These are phyloP conservation scores for Ascochyta fabae DNA, from an alignment of 2,329 filamentous ascomycete species.

Conservation along the genomic window DNA sequence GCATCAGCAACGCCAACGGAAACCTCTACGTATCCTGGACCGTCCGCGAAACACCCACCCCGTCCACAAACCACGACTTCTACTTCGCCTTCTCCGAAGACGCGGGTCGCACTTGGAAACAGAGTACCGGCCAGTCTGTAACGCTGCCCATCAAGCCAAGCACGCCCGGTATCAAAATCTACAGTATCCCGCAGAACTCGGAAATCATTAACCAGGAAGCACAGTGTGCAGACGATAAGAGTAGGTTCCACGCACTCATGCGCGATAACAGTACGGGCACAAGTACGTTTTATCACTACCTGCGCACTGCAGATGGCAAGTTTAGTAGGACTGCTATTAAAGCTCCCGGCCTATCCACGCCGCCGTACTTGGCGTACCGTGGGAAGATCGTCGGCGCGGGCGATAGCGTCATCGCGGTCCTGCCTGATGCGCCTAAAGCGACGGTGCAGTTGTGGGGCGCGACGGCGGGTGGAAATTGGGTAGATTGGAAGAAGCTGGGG, in stretches of 20 bases:
- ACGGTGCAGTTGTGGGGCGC: slow-evolving; percentile 39
- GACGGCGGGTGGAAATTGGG: slow-evolving; percentile 35
- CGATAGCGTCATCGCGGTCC: slow-evolving; percentile 38
- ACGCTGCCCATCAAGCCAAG: slow-evolving; percentile 53
- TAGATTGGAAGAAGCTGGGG: slow-evolving; percentile 40
- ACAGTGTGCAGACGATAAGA: slow-evolving; percentile 55
- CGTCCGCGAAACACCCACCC: slow-evolving; percentile 57
- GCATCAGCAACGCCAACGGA: slow-evolving; percentile 48
- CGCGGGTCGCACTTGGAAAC: slow-evolving; percentile 53
- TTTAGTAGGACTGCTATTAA: slow-evolving; percentile 44
- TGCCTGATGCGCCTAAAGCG: slow-evolving; percentile 40
- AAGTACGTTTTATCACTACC: slow-evolving; percentile 42
- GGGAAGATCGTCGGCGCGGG: slow-evolving; percentile 40
- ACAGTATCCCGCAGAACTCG: slow-evolving; percentile 54
- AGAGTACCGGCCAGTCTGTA: slow-evolving; percentile 47
- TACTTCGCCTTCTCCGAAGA: slow-evolving; percentile 59
- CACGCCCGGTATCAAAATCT: slow-evolving; percentile 53
- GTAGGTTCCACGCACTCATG: slow-evolving; percentile 59
- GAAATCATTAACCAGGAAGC: slow-evolving; percentile 61
- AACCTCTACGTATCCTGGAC: slow-evolving; percentile 58
- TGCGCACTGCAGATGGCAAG: slow-evolving; percentile 34
- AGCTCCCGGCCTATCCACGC: slow-evolving; percentile 35
- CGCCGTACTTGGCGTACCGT: slow-evolving; percentile 42
- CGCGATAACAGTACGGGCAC: slow-evolving; percentile 49
- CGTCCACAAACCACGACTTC: slow-evolving; percentile 58